A percentile compares a stretch with the other conserved stretches of the same genome.
phyloP scores from a whole-genome alignment of 768 basidiomycete genomes.

The Tephrocybe rancida region DNA sequence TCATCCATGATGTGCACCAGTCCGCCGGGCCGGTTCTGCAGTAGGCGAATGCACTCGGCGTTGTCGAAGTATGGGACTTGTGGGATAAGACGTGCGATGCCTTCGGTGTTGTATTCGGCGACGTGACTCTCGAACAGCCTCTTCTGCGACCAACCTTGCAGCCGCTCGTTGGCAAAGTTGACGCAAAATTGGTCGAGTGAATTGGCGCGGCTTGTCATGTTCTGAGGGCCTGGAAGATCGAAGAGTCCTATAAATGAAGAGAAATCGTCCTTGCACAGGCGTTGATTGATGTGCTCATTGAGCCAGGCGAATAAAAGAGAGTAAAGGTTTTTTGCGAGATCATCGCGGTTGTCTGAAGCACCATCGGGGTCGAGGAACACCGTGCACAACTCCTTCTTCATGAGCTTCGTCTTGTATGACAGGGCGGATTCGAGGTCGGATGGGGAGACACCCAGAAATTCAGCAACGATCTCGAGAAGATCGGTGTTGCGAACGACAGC shows the following conservation, averaged over 20 bases:
- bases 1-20: slow-evolving; percentile 98
- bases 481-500: slow-evolving; percentile 90
- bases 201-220: slow-evolving; percentile 84
- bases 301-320: slow-evolving; percentile 95
- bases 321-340: slow-evolving; percentile 91
- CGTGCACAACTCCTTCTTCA: slow-evolving; percentile 96
- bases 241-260: slow-evolving; percentile 90
- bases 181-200: slow-evolving; percentile 96
- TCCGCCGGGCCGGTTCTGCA: slow-evolving; percentile 88
- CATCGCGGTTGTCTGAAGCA: slow-evolving; percentile 90
- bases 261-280: slow-evolving; percentile 92
- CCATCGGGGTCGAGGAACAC: slow-evolving; percentile 95
- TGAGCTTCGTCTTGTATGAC: slow-evolving; percentile 89
- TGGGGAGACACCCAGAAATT: slow-evolving; percentile 85
- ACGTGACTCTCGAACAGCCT: slow-evolving; percentile 80
- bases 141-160: slow-evolving; percentile 83
- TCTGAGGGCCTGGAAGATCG: slow-evolving; percentile 93
- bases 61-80: slow-evolving; percentile 87
- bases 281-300: slow-evolving; percentile 95
- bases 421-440: slow-evolving; percentile 75
- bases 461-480: slow-evolving; percentile 79
- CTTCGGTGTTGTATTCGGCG: slow-evolving; percentile 83
- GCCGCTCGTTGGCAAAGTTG: slow-evolving; percentile 94
- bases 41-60: slow-evolving; percentile 81
- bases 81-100: slow-evolving; percentile 70